Base-by-base conservation (phyloP, 306 rosid species). In the Malus asiatica region DNA sequence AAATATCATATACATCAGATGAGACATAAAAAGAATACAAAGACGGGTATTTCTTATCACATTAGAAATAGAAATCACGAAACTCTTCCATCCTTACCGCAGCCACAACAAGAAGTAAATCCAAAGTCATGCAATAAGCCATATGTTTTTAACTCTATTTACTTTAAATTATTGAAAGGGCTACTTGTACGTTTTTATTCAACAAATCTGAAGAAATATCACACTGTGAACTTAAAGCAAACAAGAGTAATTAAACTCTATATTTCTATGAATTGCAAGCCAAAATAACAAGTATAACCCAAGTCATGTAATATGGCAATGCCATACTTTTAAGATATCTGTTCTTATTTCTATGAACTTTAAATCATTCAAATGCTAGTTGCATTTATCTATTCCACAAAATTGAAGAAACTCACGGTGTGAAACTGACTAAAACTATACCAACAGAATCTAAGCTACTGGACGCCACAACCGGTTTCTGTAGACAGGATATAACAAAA, bases 1-100 rank as follows among this genome's bases (percentile, higher is more conserved):
- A 46, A 84, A 62, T 32, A 58, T 83, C 79, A 68, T 77, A 68
- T 68, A 51, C 83, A 82, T 76, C 79, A 65, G 69, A 71, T 23
- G 51, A 80, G 27, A 59, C 45, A 82, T 27, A 72, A 64, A 62
- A 64, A 62, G 57, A 55, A 6, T 46, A 12, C 57, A 48, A 30
- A 44, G 72, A 62, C 5, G 3, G 25, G 42, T 68, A 35, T 0
- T 44, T 38, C 11, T 53, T 22, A 48, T 45, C 29, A 3, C 4
- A 16, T 48, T 60, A 35, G 14, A 63, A 72, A 25, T 16, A 35
- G 33, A 48, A 53, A 72, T 32, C 32, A 52, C 53, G 30, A 71
- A 40, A 68, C 60, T 11, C 74, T 48, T 62, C 23, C 70, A 35
- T 48, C 61, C 32, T 29, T 48, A 62, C 48, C 0, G 30, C 27